Base-by-base conservation (phyloP, 139 green algal species). In the Nannochloris sp. region DNA sequence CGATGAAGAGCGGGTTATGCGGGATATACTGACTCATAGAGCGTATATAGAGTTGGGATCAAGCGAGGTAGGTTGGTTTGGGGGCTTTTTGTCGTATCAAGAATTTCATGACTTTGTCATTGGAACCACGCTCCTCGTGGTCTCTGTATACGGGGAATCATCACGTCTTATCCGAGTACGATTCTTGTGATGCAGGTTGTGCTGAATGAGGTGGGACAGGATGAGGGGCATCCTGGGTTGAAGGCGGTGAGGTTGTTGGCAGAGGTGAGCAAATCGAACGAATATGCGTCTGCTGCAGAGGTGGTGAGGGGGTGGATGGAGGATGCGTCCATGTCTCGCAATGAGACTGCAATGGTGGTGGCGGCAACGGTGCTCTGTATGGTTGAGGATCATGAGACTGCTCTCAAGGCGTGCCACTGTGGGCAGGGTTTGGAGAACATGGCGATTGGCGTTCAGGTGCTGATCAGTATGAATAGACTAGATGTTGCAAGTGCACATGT, bases 21-120 rank as follows among this genome's bases (percentile, higher is more conserved):
- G 86, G 1, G 94, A 98, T 56, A 74, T 75, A 28, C 88, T 88
- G 59, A 78, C 96, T 0, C 95, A 97, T 66, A 79, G 93, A 12
- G 89, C 90, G 3, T 97, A 98, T 78, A 91, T 99, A 30, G 93
- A 91, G 3, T 69, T 97, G 3, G 91, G 93, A 9, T 91, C 75
- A 66, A 89, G 89, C 49, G 84, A 97, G 71, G 92, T 97, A 51
- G 26, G 76, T 46, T 16, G 33, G 33, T 40, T 40, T 40, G 33
- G 0, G 11, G 10, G 45, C 31, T 20, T 49, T 20, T 30, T 74
- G 30, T 55, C 33, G 23, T 31, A 40, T 26, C 25, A 67, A 25
- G 49, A 65, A 46, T 49, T 40, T 40, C 33, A 12, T 40, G 33
- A 40, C 8, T 2, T 40, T 40, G 33, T 40, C 8, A 12, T 40